Percentiles rank a stretch among this genome's conserved stretches.
phyloP scores from a whole-genome alignment of 805 yeast species.

The Grigorovia yakushimaensis region DNA sequence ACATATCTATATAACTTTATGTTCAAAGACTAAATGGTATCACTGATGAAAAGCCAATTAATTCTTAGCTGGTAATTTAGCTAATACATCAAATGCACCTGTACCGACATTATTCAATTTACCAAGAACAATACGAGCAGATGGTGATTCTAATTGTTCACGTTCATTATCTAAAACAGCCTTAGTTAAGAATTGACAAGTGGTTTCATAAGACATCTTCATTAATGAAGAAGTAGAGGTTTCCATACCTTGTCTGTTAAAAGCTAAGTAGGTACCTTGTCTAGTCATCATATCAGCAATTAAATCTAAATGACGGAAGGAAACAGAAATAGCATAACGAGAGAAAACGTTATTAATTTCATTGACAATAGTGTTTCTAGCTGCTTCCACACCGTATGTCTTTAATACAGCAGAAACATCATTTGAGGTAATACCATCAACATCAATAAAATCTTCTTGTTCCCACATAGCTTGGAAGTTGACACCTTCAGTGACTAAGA shows the following conservation, averaged over 20 bases:
- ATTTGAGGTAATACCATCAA: slow-evolving; percentile 81
- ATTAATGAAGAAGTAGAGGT: slow-evolving; percentile 89
- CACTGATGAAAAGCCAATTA: neutral
- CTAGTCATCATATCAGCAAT: slow-evolving; percentile 99
- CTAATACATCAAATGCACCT: slow-evolving; percentile 78
- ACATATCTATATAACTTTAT: neutral
- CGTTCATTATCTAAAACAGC: slow-evolving; percentile 88
- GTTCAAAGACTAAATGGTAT: neutral
- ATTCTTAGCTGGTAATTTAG: slow-evolving; percentile 27
- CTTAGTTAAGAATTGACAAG: slow-evolving; percentile 93
- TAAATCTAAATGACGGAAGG: slow-evolving; percentile 87
- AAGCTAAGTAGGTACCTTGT: slow-evolving; percentile 93
- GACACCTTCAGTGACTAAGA: slow-evolving; percentile 93
- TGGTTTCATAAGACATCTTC: slow-evolving; percentile 99
- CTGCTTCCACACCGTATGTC: slow-evolving; percentile 98
- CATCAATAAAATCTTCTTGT: slow-evolving; percentile 85
- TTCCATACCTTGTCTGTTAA: slow-evolving; percentile 97
- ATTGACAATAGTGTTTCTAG: slow-evolving; percentile 91
- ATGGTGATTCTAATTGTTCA: slow-evolving; percentile 83
- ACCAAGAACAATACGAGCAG: slow-evolving; percentile 89
- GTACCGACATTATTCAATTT: slow-evolving; percentile 88
- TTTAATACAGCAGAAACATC: slow-evolving; percentile 84
- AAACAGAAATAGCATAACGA: slow-evolving; percentile 89
- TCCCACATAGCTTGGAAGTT: slow-evolving; percentile 98
- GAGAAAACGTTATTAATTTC: slow-evolving; percentile 95